Percentiles rank a stretch among this genome's conserved stretches.
Conservation (phyloP, 2,329 filamentous ascomycete genomes). For the Fusarium sp. region DNA sequence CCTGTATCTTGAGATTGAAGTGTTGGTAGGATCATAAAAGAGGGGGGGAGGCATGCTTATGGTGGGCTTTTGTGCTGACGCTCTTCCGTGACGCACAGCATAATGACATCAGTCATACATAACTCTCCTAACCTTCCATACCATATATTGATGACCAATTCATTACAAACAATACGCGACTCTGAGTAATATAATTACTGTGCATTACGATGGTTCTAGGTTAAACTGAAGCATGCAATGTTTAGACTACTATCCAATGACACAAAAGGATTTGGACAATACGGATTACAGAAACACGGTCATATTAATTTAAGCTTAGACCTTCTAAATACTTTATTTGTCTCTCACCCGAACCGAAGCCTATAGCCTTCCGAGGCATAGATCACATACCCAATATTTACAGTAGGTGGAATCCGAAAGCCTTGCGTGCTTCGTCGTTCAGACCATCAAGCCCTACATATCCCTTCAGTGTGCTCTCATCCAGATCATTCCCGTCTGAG, state of each 20-base stretch:
- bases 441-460: background rate
- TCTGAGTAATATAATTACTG: background rate
- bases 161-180: background rate
- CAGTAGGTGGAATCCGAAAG: background rate
- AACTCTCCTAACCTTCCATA: background rate
- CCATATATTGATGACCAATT: background rate
- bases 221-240: background rate
- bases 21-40: background rate
- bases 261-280: background rate
- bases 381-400: rapidly evolving
- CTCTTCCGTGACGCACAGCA: rapidly evolving
- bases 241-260: no score
- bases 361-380: rapidly evolving
- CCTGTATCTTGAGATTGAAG: background rate
- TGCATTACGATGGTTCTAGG: background rate
- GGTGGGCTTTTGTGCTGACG: background rate
- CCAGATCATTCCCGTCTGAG: background rate
- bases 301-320: background rate
- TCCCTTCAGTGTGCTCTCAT: background rate
- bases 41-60: background rate
- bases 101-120: background rate
- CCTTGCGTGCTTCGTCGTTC: background rate
- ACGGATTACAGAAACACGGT: no score
- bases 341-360: background rate
- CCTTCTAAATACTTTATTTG: background rate